Conservation (phyloP, 257 asterid genomes). For the Vinca minor region DNA sequence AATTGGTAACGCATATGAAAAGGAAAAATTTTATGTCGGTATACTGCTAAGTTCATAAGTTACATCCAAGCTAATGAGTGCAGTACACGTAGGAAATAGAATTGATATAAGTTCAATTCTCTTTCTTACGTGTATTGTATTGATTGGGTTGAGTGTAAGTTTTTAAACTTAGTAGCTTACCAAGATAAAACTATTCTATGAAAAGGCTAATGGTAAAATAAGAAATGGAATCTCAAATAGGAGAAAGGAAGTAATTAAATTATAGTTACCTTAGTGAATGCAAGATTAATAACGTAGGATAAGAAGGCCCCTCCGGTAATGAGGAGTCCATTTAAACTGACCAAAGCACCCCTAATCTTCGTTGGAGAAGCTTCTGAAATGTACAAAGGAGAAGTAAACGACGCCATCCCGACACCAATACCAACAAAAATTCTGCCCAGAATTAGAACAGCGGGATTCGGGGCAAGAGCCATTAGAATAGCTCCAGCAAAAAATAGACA, state of each 20-base stretch:
- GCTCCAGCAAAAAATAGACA: slow-evolving; percentile 39
- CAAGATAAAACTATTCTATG: no score
- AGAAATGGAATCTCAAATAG: neutral
- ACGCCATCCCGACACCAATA: slow-evolving; percentile 41
- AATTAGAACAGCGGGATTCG: slow-evolving; percentile 28
- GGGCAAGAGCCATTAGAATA: slow-evolving; percentile 32
- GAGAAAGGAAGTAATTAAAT: neutral
- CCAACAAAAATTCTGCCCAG: slow-evolving; percentile 36
- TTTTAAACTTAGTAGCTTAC: no score
- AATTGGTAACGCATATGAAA: no score
- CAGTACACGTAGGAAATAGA: no score
- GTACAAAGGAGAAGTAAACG: slow-evolving; percentile 42
- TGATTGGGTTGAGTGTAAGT: no score
- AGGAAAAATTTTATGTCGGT: no score
- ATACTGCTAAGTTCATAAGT: no score
- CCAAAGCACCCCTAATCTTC: slow-evolving; percentile 40
- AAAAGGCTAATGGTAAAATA: neutral
- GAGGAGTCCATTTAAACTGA: slow-evolving; percentile 38
- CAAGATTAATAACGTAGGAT: slow-evolving; percentile 42
- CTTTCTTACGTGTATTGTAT: no score
- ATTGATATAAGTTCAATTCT: no score
- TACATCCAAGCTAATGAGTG: no score
- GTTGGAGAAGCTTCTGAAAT: slow-evolving; percentile 48
- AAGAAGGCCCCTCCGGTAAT: slow-evolving; percentile 42
- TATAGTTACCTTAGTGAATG: slow-evolving; percentile 37